These are phyloP conservation scores for Coprinopsis marcescibilis DNA, from an alignment of 768 basidiomycete species.

Conservation along the genomic window DNA sequence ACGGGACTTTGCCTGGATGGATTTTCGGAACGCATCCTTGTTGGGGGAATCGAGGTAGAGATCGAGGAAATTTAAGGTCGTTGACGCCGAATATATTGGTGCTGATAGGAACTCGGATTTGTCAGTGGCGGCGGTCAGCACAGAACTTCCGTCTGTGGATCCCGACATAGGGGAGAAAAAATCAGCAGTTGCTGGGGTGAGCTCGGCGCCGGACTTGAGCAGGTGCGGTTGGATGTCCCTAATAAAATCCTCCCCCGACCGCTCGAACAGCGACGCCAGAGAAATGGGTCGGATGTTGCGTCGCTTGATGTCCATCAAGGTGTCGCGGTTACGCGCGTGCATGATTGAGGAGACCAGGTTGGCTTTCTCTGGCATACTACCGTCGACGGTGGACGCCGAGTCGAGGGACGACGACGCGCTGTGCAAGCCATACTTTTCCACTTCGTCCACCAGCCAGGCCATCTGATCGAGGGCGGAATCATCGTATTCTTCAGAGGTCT, in stretches of 20 bases:
- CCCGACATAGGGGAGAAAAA: slow-evolving; percentile 18
- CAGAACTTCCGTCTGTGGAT: background rate
- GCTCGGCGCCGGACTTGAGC: slow-evolving; percentile 5
- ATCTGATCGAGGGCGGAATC: slow-evolving; percentile 20
- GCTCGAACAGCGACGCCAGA: background rate
- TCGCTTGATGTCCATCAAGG: background rate
- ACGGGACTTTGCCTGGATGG: slow-evolving; percentile 10
- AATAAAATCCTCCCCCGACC: slow-evolving; percentile 3
- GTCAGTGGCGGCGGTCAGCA: background rate
- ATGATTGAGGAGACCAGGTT: background rate
- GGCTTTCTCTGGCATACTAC: slow-evolving; percentile 9
- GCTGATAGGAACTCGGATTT: slow-evolving; percentile 14
- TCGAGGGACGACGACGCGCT: slow-evolving; percentile 11
- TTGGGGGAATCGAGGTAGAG: slow-evolving; percentile 29
- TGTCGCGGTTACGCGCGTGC: background rate
- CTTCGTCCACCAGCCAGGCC: slow-evolving; percentile 30
- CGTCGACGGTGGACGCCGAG: slow-evolving; percentile 1
- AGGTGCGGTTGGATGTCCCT: slow-evolving; percentile 2
- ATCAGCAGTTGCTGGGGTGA: slow-evolving; percentile 12
- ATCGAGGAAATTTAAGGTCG: slow-evolving; percentile 31
- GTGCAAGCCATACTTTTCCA: slow-evolving; percentile 23
- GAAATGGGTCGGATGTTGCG: slow-evolving; percentile 9
- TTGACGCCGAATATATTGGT: slow-evolving; percentile 25
- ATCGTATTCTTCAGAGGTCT: slow-evolving; percentile 23
- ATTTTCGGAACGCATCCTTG: slow-evolving; percentile 13